These are phyloP conservation scores for Gracilaria caudata DNA, from an alignment of 23 red algal species.

Conservation along the genomic window DNA sequence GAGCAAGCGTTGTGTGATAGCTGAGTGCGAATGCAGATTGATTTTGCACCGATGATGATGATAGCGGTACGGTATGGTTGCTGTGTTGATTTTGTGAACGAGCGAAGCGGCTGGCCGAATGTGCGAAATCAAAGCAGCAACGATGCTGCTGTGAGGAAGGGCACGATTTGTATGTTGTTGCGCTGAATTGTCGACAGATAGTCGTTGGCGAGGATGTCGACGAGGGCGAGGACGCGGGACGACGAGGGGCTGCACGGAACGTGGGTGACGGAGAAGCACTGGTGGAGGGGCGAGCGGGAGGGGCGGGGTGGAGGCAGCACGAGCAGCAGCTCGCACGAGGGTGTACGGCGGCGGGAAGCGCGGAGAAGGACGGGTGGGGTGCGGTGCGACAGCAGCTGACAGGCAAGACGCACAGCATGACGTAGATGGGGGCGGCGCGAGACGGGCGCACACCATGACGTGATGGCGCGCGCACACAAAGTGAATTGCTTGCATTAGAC, in stretches of 20 bases:
- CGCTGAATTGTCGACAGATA: neutral
- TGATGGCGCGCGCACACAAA: neutral
- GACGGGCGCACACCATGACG: slow-evolving; percentile 2
- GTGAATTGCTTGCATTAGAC: slow-evolving; percentile 29
- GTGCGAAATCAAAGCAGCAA: slow-evolving; percentile 30
- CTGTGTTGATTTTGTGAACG: neutral
- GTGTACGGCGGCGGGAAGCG: neutral
- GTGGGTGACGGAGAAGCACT: neutral
- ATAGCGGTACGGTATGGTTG: neutral
- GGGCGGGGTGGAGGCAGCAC: neutral
- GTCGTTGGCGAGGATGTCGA: neutral
- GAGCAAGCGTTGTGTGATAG: too few relatives aligned
- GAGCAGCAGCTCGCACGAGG: too few relatives aligned
- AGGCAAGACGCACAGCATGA: neutral
- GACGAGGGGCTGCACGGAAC: neutral
- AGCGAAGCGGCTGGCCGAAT: neutral
- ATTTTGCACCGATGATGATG: neutral
- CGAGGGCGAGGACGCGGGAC: neutral
- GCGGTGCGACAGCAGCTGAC: neutral
- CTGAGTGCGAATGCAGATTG: too few relatives aligned
- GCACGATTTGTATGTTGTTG: neutral
- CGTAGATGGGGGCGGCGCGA: neutral
- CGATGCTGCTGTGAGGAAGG: slow-evolving; percentile 13
- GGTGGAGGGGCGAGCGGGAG: neutral
- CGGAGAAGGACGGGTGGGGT: neutral